phyloP scores from a whole-genome alignment of 2,329 filamentous ascomycete genomes.

The Trichoderma sp. region DNA sequence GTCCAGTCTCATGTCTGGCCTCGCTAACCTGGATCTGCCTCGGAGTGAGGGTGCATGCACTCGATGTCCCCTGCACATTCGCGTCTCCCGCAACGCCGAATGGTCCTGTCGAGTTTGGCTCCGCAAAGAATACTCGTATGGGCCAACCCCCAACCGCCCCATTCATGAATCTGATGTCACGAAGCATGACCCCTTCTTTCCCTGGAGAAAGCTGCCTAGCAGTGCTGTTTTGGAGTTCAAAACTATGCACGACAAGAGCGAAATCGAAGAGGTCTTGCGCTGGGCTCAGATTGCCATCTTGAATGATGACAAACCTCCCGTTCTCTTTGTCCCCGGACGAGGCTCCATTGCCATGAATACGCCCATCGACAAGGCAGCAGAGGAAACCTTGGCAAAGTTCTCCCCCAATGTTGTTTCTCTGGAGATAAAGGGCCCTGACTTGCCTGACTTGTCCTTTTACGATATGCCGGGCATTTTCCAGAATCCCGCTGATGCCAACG shows the following conservation, averaged over 20 bases:
- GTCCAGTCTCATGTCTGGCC: slow-evolving; percentile 64
- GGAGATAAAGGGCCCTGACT: slow-evolving; percentile 67
- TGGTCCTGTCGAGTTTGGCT: slow-evolving; percentile 71
- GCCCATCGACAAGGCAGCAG: slow-evolving; percentile 36
- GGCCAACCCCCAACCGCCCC: slow-evolving; percentile 36
- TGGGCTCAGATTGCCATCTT: slow-evolving; percentile 77
- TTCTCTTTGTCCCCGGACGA: slow-evolving; percentile 54
- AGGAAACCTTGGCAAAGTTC: slow-evolving; percentile 61
- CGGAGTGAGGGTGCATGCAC: slow-evolving; percentile 70
- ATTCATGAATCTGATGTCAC: slow-evolving; percentile 50
- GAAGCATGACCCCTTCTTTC: slow-evolving; percentile 55
- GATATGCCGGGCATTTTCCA: slow-evolving; percentile 83
- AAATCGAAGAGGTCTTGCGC: slow-evolving; percentile 66
- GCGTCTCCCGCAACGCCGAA: slow-evolving; percentile 55
- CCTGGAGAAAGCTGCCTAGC: slow-evolving; percentile 57
- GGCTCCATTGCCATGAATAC: slow-evolving; percentile 41
- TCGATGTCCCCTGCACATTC: slow-evolving; percentile 76
- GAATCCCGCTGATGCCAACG: slow-evolving; percentile 60
- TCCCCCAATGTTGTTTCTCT: slow-evolving; percentile 79
- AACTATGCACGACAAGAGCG: slow-evolving; percentile 55
- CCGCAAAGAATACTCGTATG: slow-evolving; percentile 61
- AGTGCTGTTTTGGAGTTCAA: slow-evolving; percentile 58
- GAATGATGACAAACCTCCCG: slow-evolving; percentile 58
- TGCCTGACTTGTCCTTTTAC: slow-evolving; percentile 77
- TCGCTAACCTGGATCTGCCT: slow-evolving; percentile 69